Evolutionary conservation across 1,284 basidiomycete genomes (phyloP), one percentile per base, ranked within the genome.

Genomic region (Apiotrichum akiyoshidainum): DNA sequence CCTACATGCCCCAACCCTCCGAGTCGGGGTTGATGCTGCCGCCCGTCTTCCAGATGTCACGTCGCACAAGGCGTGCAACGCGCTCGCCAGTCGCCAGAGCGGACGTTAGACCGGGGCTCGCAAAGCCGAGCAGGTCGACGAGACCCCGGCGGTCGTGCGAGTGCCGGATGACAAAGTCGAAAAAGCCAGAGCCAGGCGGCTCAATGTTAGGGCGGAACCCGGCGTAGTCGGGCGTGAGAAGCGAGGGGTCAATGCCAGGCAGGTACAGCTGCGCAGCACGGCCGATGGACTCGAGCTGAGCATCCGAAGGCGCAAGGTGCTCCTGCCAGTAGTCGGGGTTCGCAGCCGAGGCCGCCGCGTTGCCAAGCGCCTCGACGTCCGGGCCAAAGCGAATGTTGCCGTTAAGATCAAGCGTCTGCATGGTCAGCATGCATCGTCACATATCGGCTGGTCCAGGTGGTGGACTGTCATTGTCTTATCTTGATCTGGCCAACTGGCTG

Each of bases 351-450:
- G 72, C 69, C 6, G 82, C 81, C 1, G 69, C 64, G 22, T 85
- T 83, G 7, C 83, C 82, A 69, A 97, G 81, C 86, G 90, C 92
- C 72, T 97, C 88, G 10, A 94, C 83, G 70, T 98, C 93, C 4
- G 95, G 96, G 0, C 95, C 95, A 73, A 99, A 99, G 26, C 86
- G 85, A 52, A 99, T 83, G 66, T 90, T 89, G 0, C 91, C 90
- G 54, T 89, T 83, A 59, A 99, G 74, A 75, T 95, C 91, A 45
- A 99, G 79, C 9, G 92, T 96, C 72, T 76, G 52, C 2, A 31
- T 5, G 66, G 61, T 61, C 34, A 52, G 48, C 31, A 44, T 14
- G 16, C 69, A 68, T 8, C 40, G 8, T 17, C 40, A 17, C 16
- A 17, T 41, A 8, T 41, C 40, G 16, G 37, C 37, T 39, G 37